phyloP scores from a whole-genome alignment of 148 eudicot species.

The Talinum fruticosum region DNA sequence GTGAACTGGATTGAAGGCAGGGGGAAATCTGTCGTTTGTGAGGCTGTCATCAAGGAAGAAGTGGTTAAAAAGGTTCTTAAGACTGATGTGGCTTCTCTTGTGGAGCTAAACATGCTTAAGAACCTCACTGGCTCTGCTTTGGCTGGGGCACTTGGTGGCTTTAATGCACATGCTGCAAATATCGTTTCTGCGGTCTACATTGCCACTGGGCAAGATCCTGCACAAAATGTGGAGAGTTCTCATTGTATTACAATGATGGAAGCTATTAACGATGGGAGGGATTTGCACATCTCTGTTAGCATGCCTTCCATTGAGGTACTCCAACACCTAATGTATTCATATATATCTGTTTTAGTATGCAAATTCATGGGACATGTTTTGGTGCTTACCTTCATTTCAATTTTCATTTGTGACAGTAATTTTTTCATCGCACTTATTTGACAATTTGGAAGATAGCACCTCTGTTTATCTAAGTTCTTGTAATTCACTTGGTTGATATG shows the following conservation, averaged over 20 bases:
- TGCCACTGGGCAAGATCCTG: slow-evolving; percentile 84
- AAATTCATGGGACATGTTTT: not conserved
- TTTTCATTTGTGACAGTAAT: not conserved
- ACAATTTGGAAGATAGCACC: not conserved
- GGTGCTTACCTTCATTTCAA: not conserved
- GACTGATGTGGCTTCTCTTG: slow-evolving; percentile 59
- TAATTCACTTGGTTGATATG: no score
- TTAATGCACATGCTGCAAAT: slow-evolving; percentile 73
- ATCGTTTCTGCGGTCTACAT: slow-evolving; percentile 69
- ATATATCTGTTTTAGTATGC: not conserved
- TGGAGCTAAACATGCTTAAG: slow-evolving; percentile 85
- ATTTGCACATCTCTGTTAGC: slow-evolving; percentile 64
- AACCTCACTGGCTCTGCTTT: slow-evolving; percentile 73
- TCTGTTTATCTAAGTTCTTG: no score
- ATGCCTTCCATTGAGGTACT: slow-evolving; percentile 81
- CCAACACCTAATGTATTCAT: not conserved
- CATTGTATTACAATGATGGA: slow-evolving; percentile 90
- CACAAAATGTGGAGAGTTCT: slow-evolving; percentile 75
- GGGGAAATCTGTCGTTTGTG: slow-evolving; percentile 78
- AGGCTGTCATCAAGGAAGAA: slow-evolving; percentile 62
- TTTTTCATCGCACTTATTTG: not conserved
- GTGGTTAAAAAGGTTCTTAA: slow-evolving; percentile 69
- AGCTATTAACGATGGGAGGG: slow-evolving; percentile 61
- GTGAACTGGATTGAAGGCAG: slow-evolving; percentile 86
- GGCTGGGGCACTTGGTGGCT: slow-evolving; percentile 79